phyloP scores from a whole-genome alignment of 306 rosid species.

The Vachellia pachyceras region DNA sequence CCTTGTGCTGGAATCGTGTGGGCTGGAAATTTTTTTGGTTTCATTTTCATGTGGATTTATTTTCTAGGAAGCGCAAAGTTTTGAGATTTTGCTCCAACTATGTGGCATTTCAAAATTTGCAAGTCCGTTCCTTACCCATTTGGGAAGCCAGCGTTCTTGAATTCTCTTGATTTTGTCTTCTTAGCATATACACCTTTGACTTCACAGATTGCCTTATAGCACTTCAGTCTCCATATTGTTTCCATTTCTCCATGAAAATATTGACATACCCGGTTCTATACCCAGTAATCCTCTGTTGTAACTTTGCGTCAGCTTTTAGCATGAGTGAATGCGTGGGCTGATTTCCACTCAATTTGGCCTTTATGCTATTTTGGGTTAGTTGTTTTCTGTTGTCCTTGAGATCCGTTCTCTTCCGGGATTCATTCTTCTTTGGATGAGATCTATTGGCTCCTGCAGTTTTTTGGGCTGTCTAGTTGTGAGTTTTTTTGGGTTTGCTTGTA shows the following conservation, averaged over 20 bases:
- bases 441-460: constrained; percentile 47
- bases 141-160: too few species aligned
- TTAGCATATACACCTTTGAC: too few species aligned
- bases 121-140: too few species aligned
- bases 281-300: constrained; percentile 37
- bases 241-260: constrained; percentile 35
- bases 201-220: too few species aligned
- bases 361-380: constrained; percentile 29
- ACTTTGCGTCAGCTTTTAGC: constrained; percentile 36
- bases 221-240: too few species aligned
- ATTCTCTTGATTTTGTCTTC: too few species aligned
- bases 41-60: too few species aligned
- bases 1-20: too few species aligned
- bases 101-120: too few species aligned
- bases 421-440: constrained; percentile 58
- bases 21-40: too few species aligned
- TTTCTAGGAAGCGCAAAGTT: too few species aligned
- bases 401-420: constrained; percentile 59
- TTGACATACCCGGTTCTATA: constrained; percentile 20
- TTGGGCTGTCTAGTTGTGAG: constrained; percentile 42
- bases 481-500: constrained; percentile 17
- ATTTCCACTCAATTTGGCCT: constrained; percentile 31
- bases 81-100: too few species aligned
- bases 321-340: constrained; percentile 41
- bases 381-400: constrained; percentile 46